These are phyloP conservation scores for Arthroderma uncinatum DNA, from an alignment of 2,329 filamentous ascomycete genomes.

Conservation along the genomic window DNA sequence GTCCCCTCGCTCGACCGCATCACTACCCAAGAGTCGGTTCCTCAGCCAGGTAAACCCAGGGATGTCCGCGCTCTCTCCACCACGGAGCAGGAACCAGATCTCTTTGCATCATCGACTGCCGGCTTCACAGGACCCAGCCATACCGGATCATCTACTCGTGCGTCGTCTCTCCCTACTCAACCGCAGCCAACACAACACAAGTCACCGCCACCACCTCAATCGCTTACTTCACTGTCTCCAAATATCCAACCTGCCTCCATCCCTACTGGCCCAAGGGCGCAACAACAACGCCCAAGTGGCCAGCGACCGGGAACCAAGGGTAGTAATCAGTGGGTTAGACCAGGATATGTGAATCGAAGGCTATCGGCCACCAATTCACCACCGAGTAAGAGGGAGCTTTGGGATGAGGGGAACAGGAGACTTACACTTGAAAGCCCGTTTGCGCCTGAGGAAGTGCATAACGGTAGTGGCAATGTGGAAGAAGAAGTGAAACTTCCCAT, in stretches of 20 bases:
- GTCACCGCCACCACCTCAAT: slow-evolving; percentile 17
- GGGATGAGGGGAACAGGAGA: not conserved
- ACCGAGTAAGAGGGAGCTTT: slow-evolving; percentile 23
- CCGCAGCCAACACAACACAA: not conserved
- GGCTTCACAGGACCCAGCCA: not conserved
- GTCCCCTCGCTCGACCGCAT: not conserved
- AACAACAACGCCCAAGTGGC: slow-evolving; percentile 24
- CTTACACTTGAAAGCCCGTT: not conserved
- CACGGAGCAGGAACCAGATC: not conserved
- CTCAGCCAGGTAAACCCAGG: not conserved
- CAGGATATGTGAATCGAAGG: slow-evolving; percentile 21
- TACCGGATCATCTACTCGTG: not conserved
- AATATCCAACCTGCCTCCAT: slow-evolving; percentile 27
- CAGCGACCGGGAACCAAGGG: slow-evolving; percentile 24
- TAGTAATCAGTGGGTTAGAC: slow-evolving; percentile 32
- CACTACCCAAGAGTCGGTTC: not conserved
- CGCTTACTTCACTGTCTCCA: slow-evolving; percentile 23
- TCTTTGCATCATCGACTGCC: not conserved
- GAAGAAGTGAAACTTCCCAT: not conserved
- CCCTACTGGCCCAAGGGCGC: slow-evolving; percentile 33
- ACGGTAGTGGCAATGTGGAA: not conserved
- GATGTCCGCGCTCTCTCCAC: not conserved
- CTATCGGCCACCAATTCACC: slow-evolving; percentile 12
- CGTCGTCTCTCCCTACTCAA: slow-evolving; percentile 1
- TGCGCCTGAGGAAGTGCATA: not conserved